A percentile compares a stretch with the other conserved stretches of the same genome.
These are phyloP conservation scores for Chrysanthemum seticuspe DNA, from an alignment of 129 eudicot species.

Conservation along the genomic window DNA sequence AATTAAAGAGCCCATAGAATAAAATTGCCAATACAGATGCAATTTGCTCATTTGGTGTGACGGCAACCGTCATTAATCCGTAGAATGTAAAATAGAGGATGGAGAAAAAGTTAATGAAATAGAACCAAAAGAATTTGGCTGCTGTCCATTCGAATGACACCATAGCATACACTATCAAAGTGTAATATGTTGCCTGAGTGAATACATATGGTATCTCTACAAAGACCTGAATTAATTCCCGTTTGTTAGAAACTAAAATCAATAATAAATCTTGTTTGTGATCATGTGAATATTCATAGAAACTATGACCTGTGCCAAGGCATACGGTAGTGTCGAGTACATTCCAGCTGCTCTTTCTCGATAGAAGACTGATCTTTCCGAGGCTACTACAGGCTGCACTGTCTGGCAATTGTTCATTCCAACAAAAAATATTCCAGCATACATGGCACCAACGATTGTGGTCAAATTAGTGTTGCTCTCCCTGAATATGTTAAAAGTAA, in stretches of 20 bases:
- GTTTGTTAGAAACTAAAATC: neutral
- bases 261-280: neutral
- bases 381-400: constrained; percentile 69
- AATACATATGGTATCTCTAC: constrained; percentile 68
- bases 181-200: constrained; percentile 40
- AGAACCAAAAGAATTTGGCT: no score
- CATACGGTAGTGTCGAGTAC: constrained; percentile 87
- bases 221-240: constrained; percentile 39
- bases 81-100: no score
- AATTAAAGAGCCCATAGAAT: constrained; percentile 52
- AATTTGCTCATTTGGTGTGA: no score
- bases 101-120: no score
- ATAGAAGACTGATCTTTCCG: constrained; percentile 85
- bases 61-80: no score
- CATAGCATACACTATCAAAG: constrained; percentile 59
- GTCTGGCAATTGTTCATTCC: constrained; percentile 70
- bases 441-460: constrained; percentile 74
- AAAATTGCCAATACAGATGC: constrained; percentile 48
- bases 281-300: neutral
- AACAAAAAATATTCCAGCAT: constrained; percentile 58
- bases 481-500: constrained; percentile 25
- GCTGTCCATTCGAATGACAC: constrained; percentile 17
- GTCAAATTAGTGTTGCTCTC: constrained; percentile 39
- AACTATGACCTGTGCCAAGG: constrained; percentile 70
- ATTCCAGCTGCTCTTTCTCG: constrained; percentile 90